Evolutionary conservation across 257 asterid genomes (phyloP).

Genomic region (Misopates orontium): DNA sequence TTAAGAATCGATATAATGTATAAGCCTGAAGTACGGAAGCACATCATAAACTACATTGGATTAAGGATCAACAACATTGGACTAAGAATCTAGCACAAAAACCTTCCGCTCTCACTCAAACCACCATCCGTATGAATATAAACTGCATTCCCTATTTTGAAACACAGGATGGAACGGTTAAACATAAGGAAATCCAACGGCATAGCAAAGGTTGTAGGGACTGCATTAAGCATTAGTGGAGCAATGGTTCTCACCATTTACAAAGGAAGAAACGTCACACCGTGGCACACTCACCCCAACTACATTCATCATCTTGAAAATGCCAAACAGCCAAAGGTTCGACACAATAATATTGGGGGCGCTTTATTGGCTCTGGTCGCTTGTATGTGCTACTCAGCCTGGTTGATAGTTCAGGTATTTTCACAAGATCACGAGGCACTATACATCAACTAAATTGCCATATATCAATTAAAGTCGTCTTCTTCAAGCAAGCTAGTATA

Average conservation of each 20-base stretch:
- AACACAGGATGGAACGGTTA: constrained; percentile 37
- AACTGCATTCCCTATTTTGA: too few species aligned
- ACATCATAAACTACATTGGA: too few species aligned
- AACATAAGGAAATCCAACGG: constrained; percentile 27
- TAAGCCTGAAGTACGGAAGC: too few species aligned
- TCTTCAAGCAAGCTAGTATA: too few species aligned
- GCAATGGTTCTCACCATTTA: constrained; percentile 39
- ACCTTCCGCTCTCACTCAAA: background rate
- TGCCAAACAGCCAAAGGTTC: background rate
- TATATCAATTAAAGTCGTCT: too few species aligned
- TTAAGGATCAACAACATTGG: too few species aligned
- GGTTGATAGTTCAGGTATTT: constrained; percentile 44
- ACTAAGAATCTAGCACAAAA: too few species aligned
- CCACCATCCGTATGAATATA: too few species aligned
- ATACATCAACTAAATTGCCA: too few species aligned
- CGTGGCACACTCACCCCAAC: constrained; percentile 23
- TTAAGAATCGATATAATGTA: too few species aligned
- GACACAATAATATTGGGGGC: constrained; percentile 26
- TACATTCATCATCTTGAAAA: background rate
- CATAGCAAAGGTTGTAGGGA: constrained; percentile 39
- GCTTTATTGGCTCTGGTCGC: constrained; percentile 35
- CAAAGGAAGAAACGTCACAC: constrained; percentile 30
- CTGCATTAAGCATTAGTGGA: constrained; percentile 36
- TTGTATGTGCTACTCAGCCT: constrained; percentile 34
- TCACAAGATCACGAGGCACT: too few species aligned